Conservation (phyloP, 2,329 filamentous ascomycete genomes). For the Talaromyces rugulosus region DNA sequence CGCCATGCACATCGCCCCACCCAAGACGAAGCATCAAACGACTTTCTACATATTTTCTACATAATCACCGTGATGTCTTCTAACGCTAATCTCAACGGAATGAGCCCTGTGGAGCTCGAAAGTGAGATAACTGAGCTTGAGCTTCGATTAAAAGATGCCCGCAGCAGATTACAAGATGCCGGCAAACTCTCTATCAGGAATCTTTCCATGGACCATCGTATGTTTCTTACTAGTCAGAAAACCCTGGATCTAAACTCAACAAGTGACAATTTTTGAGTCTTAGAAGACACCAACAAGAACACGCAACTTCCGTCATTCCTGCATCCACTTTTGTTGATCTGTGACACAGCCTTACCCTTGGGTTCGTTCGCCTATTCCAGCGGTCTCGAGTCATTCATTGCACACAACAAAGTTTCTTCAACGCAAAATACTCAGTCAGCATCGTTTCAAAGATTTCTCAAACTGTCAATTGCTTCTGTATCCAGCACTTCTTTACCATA, state of each 20-base stretch:
- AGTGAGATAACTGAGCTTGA: slow-evolving; percentile 46
- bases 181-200: slow-evolving; percentile 8
- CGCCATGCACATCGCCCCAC: background rate
- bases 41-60: background rate
- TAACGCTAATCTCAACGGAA: slow-evolving; percentile 6
- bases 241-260: background rate
- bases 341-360: slow-evolving; percentile 60
- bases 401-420: slow-evolving; percentile 47
- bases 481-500: slow-evolving; percentile 59
- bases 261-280: background rate
- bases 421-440: slow-evolving; percentile 25
- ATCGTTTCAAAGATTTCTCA: slow-evolving; percentile 54
- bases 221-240: slow-evolving; percentile 3
- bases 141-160: slow-evolving; percentile 43
- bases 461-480: slow-evolving; percentile 54
- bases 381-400: slow-evolving; percentile 61
- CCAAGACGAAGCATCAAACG: background rate
- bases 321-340: slow-evolving; percentile 57
- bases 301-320: slow-evolving; percentile 21
- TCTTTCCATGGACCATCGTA: slow-evolving; percentile 10
- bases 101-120: slow-evolving; percentile 20
- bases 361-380: slow-evolving; percentile 64
- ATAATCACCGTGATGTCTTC: slow-evolving; percentile 2
- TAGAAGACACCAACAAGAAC: background rate
- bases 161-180: slow-evolving; percentile 33